A percentile compares a stretch with the other conserved stretches of the same genome.
These are phyloP conservation scores for Macrotyloma uniflorum DNA, from an alignment of 306 rosid genomes.

Conservation along the genomic window DNA sequence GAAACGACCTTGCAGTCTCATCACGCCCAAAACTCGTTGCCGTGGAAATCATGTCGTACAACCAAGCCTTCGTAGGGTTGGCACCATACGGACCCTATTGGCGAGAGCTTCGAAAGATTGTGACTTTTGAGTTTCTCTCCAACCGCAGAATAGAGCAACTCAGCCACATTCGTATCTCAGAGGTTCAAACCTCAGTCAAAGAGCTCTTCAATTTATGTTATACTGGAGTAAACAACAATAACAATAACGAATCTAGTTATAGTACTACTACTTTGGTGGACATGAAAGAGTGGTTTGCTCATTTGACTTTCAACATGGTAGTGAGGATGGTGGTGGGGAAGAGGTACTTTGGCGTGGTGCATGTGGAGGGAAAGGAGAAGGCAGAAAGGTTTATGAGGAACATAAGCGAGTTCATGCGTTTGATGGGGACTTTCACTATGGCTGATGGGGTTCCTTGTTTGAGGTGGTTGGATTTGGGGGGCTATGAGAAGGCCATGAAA, in stretches of 20 bases:
- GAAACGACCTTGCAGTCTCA: background rate
- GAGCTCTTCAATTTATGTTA: background rate
- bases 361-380: background rate
- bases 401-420: constrained; percentile 23
- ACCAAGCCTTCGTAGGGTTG: constrained; percentile 32
- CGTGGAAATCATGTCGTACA: constrained; percentile 22
- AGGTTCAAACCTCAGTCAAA: constrained; percentile 20
- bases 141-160: constrained; percentile 22
- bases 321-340: constrained; percentile 35
- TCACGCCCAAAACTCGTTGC: constrained; percentile 29
- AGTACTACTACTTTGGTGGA: constrained; percentile 8
- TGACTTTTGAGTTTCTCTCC: constrained; percentile 19
- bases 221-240: background rate
- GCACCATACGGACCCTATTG: constrained; percentile 47
- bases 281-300: constrained; percentile 31
- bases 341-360: constrained; percentile 28
- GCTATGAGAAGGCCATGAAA: constrained; percentile 43
- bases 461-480: constrained; percentile 43
- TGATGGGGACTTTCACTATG: constrained; percentile 32
- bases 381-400: background rate
- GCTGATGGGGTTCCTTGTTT: constrained; percentile 37
- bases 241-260: background rate
- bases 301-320: constrained; percentile 26
- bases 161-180: constrained; percentile 31
- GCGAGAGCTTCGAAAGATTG: constrained; percentile 44